Conservation (phyloP, 1,139 yeast genomes). For the Torulaspora pretoriensis region DNA sequence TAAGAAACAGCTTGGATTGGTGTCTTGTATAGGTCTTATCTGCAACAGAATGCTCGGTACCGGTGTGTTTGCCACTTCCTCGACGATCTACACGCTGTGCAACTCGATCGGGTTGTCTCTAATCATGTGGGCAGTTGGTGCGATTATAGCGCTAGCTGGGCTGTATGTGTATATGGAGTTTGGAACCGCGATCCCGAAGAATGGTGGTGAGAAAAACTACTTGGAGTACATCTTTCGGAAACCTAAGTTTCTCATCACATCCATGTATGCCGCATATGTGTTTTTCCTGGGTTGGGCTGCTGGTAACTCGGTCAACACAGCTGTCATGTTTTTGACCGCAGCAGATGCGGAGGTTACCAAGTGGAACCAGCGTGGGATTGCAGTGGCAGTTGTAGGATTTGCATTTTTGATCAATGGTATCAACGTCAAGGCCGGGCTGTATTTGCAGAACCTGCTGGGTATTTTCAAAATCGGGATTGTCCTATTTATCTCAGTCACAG, state of each 20-base stretch:
- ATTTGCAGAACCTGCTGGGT: slow-evolving; percentile 66
- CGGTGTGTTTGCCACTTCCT: slow-evolving; percentile 81
- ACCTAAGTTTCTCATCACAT: slow-evolving; percentile 67
- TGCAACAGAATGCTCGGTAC: slow-evolving; percentile 84
- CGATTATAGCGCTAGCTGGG: slow-evolving; percentile 69
- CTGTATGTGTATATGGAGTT: slow-evolving; percentile 76
- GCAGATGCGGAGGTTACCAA: slow-evolving; percentile 63
- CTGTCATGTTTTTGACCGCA: slow-evolving; percentile 50
- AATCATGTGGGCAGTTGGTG: slow-evolving; percentile 74
- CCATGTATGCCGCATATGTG: slow-evolving; percentile 72
- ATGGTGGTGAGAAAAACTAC: slow-evolving; percentile 87
- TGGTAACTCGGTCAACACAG: slow-evolving; percentile 43
- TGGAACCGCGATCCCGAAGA: slow-evolving; percentile 78
- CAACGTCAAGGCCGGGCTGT: slow-evolving; percentile 61
- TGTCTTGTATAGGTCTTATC: slow-evolving; percentile 66
- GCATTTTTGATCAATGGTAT: slow-evolving; percentile 63
- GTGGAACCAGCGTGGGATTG: slow-evolving; percentile 76
- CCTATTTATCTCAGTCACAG: slow-evolving; percentile 63
- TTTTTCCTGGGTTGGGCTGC: slow-evolving; percentile 85
- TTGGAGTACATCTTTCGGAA: slow-evolving; percentile 64
- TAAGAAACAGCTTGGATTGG: slow-evolving; percentile 55
- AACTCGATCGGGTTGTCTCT: slow-evolving; percentile 76
- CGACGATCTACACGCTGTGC: slow-evolving; percentile 58
- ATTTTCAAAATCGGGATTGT: slow-evolving; percentile 67
- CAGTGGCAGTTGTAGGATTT: slow-evolving; percentile 68